Percentiles rank a stretch among this genome's conserved stretches.
Evolutionary conservation across 495 filamentous ascomycete genomes (phyloP).

Genomic region (Saxispiralis lemnorum): DNA sequence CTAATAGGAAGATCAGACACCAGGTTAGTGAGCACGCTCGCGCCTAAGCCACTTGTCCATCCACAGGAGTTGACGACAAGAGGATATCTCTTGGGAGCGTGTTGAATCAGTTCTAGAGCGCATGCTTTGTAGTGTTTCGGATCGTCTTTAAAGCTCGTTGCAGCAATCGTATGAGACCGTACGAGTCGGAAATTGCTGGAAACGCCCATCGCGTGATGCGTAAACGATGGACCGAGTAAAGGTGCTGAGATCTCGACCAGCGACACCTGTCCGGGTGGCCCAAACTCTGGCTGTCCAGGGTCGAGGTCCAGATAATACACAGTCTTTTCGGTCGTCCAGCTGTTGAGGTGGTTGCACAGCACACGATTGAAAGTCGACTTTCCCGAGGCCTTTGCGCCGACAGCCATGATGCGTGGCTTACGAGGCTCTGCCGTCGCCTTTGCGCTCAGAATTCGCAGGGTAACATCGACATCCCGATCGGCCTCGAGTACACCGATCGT

Average conservation of each 20-base stretch:
- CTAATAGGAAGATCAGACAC: constrained; percentile 43
- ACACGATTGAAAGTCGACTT: constrained; percentile 73
- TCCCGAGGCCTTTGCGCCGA: constrained; percentile 64
- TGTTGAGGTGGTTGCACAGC: constrained; percentile 59
- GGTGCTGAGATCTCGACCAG: constrained; percentile 45
- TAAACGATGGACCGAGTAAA: constrained; percentile 58
- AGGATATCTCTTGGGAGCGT: constrained; percentile 24
- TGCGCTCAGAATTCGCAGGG: neutral
- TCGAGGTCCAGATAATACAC: constrained; percentile 66
- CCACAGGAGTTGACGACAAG: constrained; percentile 70
- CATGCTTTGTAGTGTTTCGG: constrained; percentile 47
- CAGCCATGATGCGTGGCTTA: constrained; percentile 6
- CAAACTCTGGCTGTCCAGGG: constrained; percentile 69
- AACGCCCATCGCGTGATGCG: constrained; percentile 37
- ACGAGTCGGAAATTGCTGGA: constrained; percentile 29
- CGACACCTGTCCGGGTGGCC: constrained; percentile 57
- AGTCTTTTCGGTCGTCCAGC: constrained; percentile 17
- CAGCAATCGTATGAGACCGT: constrained; percentile 55
- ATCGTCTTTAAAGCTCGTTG: constrained; percentile 50
- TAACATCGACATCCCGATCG: constrained; percentile 1
- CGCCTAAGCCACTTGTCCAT: constrained; percentile 61
- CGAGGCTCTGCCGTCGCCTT: neutral
- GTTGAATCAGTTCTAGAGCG: constrained; percentile 3
- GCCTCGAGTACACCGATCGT: constrained; percentile 7
- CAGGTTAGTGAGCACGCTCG: constrained; percentile 51